phyloP scores from a whole-genome alignment of 75 land plant species.

The Pinus taeda region DNA sequence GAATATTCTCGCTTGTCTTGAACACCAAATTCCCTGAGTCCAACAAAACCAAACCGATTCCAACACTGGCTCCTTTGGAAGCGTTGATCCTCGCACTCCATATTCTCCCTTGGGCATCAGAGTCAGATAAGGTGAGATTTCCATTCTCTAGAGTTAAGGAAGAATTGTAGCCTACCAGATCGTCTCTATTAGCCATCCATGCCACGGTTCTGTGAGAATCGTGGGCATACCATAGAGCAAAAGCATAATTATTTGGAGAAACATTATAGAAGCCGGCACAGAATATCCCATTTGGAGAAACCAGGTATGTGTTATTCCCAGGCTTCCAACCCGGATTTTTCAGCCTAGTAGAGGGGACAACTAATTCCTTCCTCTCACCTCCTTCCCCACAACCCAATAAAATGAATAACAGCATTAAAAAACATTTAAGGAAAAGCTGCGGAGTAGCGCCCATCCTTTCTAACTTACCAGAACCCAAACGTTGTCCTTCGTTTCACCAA shows the following conservation, averaged over 20 bases:
- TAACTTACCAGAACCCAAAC: no score
- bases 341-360: not conserved
- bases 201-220: conserved; percentile 9
- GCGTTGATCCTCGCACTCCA: not conserved
- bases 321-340: conserved; percentile 33
- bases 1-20: not conserved
- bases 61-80: no score
- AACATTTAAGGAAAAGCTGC: not conserved
- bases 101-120: no score
- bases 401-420: not conserved
- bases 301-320: conserved; percentile 16
- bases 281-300: conserved; percentile 36
- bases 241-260: conserved; percentile 15
- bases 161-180: not conserved
- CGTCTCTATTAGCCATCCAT: conserved; percentile 24
- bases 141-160: conserved; percentile 11
- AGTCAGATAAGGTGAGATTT: not conserved
- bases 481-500: no score
- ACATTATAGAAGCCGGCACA: conserved; percentile 30
- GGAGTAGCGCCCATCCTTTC: not conserved
- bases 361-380: not conserved
- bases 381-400: not conserved
- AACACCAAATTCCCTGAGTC: conserved; percentile 4
- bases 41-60: not conserved
- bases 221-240: conserved; percentile 38